These are phyloP conservation scores for Ogataea dorogensis DNA, from an alignment of 805 yeast genomes.

Conservation along the genomic window DNA sequence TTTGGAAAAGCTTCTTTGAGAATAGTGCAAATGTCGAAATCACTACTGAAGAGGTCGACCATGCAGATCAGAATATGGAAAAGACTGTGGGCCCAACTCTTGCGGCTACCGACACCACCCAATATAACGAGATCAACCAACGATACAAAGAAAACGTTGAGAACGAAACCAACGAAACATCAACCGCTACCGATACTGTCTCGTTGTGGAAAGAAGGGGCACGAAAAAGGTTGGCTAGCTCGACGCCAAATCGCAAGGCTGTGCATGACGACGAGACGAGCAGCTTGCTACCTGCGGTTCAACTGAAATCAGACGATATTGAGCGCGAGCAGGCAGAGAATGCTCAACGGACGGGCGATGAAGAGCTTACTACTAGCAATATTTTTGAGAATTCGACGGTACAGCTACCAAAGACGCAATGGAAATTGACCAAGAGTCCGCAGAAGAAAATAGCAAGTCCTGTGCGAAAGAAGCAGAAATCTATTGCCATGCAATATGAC, in stretches of 20 bases:
- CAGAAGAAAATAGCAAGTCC: slow-evolving; percentile 13
- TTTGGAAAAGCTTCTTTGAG: slow-evolving; percentile 79
- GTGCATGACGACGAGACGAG: slow-evolving; percentile 5
- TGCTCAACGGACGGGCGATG: slow-evolving; percentile 5
- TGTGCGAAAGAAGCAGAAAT: slow-evolving; percentile 18
- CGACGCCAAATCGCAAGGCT: slow-evolving; percentile 24
- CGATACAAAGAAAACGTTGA: slow-evolving; percentile 19
- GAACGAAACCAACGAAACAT: slow-evolving; percentile 12
- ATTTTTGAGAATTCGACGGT: slow-evolving; percentile 20
- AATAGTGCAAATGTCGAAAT: slow-evolving; percentile 35
- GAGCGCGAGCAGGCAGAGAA: slow-evolving; percentile 15
- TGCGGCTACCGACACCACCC: slow-evolving; percentile 15
- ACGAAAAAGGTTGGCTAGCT: slow-evolving; percentile 17
- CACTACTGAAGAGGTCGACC: slow-evolving; percentile 20
- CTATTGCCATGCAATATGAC: slow-evolving; percentile 28
- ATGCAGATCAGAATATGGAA: slow-evolving; percentile 1
- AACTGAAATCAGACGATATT: slow-evolving; percentile 19
- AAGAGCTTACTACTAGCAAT: slow-evolving; percentile 22
- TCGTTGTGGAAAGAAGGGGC: slow-evolving; percentile 22
- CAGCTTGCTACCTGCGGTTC: slow-evolving; percentile 18
- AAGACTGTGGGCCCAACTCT: slow-evolving; percentile 4
- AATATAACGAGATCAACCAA: slow-evolving; percentile 18
- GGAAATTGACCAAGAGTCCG: slow-evolving; percentile 19
- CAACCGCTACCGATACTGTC: slow-evolving; percentile 20
- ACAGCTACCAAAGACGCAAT: slow-evolving; percentile 15